A percentile compares a stretch with the other conserved stretches of the same genome.
Conservation (phyloP, 2,329 filamentous ascomycete species). For the Pseudopithomyces maydicus region DNA sequence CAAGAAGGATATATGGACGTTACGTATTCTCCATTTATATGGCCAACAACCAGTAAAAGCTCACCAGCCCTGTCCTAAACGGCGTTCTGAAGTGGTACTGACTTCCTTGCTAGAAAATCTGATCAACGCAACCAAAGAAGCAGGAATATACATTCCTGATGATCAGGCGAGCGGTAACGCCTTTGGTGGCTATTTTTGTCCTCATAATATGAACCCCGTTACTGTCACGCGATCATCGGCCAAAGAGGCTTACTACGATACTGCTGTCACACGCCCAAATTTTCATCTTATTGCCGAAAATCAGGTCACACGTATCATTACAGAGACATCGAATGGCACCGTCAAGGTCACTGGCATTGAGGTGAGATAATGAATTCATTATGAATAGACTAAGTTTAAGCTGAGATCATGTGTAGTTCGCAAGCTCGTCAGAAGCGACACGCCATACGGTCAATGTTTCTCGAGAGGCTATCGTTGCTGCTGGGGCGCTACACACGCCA, state of each 20-base stretch:
- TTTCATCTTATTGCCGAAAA: conserved; percentile 25
- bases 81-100: not conserved
- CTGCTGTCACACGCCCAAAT: conserved; percentile 21
- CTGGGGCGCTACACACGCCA: conserved; percentile 31
- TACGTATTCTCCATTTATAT: conserved; percentile 25
- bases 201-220: conserved; percentile 22
- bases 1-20: conserved; percentile 22
- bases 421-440: conserved; percentile 16
- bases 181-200: conserved; percentile 25
- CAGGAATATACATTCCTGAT: conserved; percentile 18
- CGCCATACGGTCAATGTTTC: conserved; percentile 21
- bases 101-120: conserved; percentile 19
- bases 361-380: too few relatives aligned
- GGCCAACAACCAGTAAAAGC: conserved; percentile 26
- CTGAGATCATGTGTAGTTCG: conserved; percentile 15
- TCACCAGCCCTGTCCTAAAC: not conserved
- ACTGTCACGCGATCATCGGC: conserved; percentile 24
- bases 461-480: conserved; percentile 30
- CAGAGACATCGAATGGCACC: conserved; percentile 6
- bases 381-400: too few relatives aligned
- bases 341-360: conserved; percentile 23
- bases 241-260: conserved; percentile 25
- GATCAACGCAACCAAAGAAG: conserved; percentile 20
- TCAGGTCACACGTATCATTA: conserved; percentile 21
- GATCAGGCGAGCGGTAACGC: conserved; percentile 28